Percentiles rank a stretch among this genome's conserved stretches.
These are phyloP conservation scores for Melastoma candidum DNA, from an alignment of 441 rosid species.

Conservation along the genomic window DNA sequence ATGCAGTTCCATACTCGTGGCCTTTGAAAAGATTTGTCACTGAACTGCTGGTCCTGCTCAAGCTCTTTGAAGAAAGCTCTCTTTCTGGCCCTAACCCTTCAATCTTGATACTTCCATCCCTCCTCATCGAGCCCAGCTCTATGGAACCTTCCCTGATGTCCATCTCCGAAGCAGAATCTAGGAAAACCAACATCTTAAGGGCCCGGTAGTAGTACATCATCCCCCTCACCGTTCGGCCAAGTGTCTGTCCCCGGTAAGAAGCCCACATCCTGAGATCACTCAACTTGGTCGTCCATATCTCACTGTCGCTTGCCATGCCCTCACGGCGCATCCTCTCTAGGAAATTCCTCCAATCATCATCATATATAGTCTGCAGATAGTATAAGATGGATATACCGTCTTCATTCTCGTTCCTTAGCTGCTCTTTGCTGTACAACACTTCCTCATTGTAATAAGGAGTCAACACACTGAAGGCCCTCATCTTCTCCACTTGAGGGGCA, in stretches of 20 bases:
- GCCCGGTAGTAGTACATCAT: conserved; percentile 94
- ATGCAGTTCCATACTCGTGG: conserved; percentile 59
- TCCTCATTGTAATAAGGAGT: conserved; percentile 92
- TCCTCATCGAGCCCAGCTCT: conserved; percentile 51
- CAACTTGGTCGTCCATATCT: conserved; percentile 54
- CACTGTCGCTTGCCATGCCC: conserved; percentile 56
- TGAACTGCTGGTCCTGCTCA: conserved; percentile 39
- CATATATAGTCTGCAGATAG: conserved; percentile 77
- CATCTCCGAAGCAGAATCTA: conserved; percentile 84
- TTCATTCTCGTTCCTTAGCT: conserved; percentile 70
- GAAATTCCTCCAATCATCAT: conserved; percentile 84
- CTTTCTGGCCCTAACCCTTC: conserved; percentile 32
- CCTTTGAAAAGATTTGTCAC: conserved; percentile 60
- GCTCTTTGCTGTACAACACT: conserved; percentile 74
- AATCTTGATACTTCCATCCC: conserved; percentile 31
- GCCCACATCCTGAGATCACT: conserved; percentile 90
- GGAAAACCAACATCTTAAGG: conserved; percentile 74
- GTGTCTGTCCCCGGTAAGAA: conserved; percentile 82
- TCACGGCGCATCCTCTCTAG: conserved; percentile 77
- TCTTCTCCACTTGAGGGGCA: conserved; percentile 95
- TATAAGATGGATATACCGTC: conserved; percentile 85
- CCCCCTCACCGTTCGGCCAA: conserved; percentile 85
- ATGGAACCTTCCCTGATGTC: conserved; percentile 52
- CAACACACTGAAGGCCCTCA: conserved; percentile 84
- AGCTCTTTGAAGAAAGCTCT: conserved; percentile 34